phyloP scores from a whole-genome alignment of 495 filamentous ascomycete species.

The Penicillium tannophilum region DNA sequence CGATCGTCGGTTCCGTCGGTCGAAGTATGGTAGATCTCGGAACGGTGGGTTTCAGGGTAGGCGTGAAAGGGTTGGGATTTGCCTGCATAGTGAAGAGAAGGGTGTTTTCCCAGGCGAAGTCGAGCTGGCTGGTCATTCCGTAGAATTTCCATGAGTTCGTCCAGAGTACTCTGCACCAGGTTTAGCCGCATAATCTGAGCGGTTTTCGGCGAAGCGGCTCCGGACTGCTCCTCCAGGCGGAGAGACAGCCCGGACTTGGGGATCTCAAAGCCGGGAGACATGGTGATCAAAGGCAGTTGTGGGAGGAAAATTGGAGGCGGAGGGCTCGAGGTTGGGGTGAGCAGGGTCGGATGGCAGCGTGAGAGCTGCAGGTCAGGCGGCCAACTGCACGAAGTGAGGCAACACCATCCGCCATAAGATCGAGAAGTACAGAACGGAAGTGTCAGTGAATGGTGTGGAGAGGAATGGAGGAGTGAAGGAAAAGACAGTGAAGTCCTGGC shows the following conservation, averaged over 20 bases:
- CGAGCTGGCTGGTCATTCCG: conserved; percentile 61
- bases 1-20: conserved; percentile 37
- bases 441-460: conserved; percentile 1
- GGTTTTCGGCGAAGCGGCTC: conserved; percentile 34
- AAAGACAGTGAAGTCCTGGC: not conserved
- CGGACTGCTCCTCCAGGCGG: conserved; percentile 38
- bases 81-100: conserved; percentile 54
- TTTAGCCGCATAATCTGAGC: conserved; percentile 65
- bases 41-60: conserved; percentile 47
- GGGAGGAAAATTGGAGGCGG: conserved; percentile 15
- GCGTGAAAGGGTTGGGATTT: conserved; percentile 55
- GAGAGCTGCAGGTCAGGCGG: conserved; percentile 49
- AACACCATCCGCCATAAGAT: conserved; percentile 46
- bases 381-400: conserved; percentile 44
- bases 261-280: conserved; percentile 47
- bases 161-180: conserved; percentile 64
- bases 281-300: conserved; percentile 22
- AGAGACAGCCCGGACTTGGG: conserved; percentile 54
- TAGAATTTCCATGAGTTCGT: conserved; percentile 70
- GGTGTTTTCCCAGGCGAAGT: conserved; percentile 48
- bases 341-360: conserved; percentile 46
- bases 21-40: conserved; percentile 51
- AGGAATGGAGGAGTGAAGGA: conserved; percentile 4
- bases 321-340: conserved; percentile 27
- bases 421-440: conserved; percentile 14